phyloP scores from a whole-genome alignment of 371 early-diverging fungal genomes.

The Apophysomyces variabilis region DNA sequence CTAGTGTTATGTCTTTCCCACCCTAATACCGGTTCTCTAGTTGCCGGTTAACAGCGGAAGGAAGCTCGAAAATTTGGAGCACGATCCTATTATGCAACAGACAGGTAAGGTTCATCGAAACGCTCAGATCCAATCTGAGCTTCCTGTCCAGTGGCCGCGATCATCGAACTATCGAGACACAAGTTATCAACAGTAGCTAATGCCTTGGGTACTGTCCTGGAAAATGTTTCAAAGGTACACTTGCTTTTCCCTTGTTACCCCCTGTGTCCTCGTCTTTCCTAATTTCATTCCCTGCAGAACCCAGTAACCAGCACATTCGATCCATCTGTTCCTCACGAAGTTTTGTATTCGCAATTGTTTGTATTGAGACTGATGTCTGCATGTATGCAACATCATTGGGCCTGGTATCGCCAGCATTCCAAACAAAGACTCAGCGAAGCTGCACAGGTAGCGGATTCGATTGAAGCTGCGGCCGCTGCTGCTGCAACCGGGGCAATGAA shows the following conservation, averaged over 20 bases:
- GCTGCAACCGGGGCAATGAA: constrained; percentile 19
- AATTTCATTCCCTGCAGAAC: constrained; percentile 25
- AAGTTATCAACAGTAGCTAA: constrained; percentile 55
- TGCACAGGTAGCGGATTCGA: constrained; percentile 1
- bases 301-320: constrained; percentile 47
- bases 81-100: constrained; percentile 70
- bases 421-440: constrained; percentile 20
- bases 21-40: constrained; percentile 29
- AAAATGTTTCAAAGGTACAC: constrained; percentile 63
- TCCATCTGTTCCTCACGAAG: constrained; percentile 58
- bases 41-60: constrained; percentile 65
- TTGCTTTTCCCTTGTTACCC: background rate
- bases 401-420: constrained; percentile 56
- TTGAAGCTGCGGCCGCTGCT: constrained; percentile 26
- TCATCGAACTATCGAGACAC: constrained; percentile 63
- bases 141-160: constrained; percentile 45
- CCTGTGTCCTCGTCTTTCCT: constrained; percentile 13
- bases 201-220: constrained; percentile 58
- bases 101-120: constrained; percentile 38
- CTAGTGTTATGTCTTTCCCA: background rate
- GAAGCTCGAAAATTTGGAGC: constrained; percentile 60
- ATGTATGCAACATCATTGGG: constrained; percentile 78
- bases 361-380: constrained; percentile 70
- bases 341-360: constrained; percentile 76
- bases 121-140: background rate